Evolutionary conservation across 257 asterid species (phyloP).

Genomic region (Eustoma russellianum): DNA sequence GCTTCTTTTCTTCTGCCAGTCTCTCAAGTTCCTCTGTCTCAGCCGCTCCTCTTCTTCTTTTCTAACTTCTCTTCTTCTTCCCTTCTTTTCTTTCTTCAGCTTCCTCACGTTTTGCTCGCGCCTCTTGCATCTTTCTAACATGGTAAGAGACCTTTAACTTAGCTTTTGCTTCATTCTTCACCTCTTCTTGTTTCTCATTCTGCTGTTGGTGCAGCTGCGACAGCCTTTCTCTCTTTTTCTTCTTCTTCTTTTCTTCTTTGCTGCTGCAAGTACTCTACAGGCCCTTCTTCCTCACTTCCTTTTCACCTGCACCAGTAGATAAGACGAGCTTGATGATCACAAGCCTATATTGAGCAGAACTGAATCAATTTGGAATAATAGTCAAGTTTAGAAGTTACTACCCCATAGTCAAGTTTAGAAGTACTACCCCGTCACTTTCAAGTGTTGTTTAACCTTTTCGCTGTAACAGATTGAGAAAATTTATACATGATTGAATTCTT

Average conservation of each 20-base stretch:
- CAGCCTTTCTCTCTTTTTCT: conserved; percentile 58
- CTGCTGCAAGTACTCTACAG: conserved; percentile 48
- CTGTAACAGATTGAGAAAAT: too few species aligned
- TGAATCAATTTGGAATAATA: too few species aligned
- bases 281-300: conserved; percentile 61
- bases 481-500: too few species aligned
- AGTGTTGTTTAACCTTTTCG: too few species aligned
- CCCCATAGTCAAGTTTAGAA: too few species aligned
- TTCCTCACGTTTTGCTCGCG: conserved; percentile 57
- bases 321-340: neutral
- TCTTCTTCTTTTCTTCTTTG: conserved; percentile 86
- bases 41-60: conserved; percentile 90
- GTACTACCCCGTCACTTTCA: too few species aligned
- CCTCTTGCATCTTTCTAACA: conserved; percentile 92
- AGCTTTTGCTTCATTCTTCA: conserved; percentile 33
- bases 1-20: conserved; percentile 72
- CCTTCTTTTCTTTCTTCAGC: conserved; percentile 66
- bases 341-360: neutral
- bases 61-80: conserved; percentile 78
- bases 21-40: conserved; percentile 65
- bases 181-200: conserved; percentile 65
- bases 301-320: conserved; percentile 32
- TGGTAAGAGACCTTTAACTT: conserved; percentile 70
- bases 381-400: too few species aligned
- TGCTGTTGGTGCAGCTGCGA: conserved; percentile 28